phyloP scores from a whole-genome alignment of 139 green algal species.

The Desmodesmus armatus region DNA sequence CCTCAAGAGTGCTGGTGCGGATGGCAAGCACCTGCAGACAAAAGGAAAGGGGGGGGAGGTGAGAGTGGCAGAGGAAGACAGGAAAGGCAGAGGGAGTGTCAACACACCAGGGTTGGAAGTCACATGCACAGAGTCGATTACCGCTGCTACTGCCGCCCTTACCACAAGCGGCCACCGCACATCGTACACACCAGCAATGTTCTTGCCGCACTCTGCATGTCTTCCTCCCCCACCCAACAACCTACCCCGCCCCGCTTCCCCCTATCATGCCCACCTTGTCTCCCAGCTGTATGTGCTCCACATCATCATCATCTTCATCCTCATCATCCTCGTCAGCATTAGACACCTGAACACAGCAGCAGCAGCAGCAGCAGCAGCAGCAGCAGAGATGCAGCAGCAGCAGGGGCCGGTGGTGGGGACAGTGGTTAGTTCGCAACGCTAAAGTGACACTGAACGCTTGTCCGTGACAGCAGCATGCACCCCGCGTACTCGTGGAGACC shows the following conservation, averaged over 20 bases:
- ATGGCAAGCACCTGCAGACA: conserved; percentile 53
- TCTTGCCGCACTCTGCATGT: too few relatives aligned
- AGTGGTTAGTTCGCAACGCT: too few relatives aligned
- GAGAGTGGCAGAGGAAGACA: neutral
- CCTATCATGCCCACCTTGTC: conserved; percentile 51
- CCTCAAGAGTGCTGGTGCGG: conserved; percentile 76
- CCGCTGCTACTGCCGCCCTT: too few relatives aligned
- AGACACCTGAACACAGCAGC: too few relatives aligned
- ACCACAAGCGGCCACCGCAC: too few relatives aligned
- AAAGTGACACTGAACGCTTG: too few relatives aligned
- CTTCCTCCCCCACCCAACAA: neutral
- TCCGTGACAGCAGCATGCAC: too few relatives aligned
- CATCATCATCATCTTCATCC: conserved; percentile 78
- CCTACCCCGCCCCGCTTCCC: neutral
- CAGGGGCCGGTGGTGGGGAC: neutral
- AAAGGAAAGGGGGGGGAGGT: too few relatives aligned
- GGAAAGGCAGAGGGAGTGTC: neutral
- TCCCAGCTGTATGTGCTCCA: conserved; percentile 69
- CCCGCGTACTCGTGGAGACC: too few relatives aligned
- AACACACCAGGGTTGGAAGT: too few relatives aligned
- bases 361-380: neutral
- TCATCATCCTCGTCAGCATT: conserved; percentile 69
- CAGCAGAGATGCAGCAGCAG: neutral
- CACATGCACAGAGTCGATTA: too few relatives aligned
- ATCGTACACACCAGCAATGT: too few relatives aligned